These are phyloP conservation scores for Ilyonectria mors-panacis DNA, from an alignment of 2,329 filamentous ascomycete genomes.

Conservation along the genomic window DNA sequence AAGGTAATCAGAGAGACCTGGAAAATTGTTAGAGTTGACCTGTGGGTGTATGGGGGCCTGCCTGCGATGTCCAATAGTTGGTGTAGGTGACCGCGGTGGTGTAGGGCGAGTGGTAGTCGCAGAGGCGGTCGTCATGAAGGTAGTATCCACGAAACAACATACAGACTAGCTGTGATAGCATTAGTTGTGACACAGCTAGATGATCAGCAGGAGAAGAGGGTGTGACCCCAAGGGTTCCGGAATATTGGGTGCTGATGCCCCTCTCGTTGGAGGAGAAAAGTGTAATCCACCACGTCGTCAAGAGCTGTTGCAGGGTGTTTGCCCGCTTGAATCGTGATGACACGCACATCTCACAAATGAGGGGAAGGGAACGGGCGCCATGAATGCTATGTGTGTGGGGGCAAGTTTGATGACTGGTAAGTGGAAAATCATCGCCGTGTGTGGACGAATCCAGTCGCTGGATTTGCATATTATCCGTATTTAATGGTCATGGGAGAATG, in stretches of 20 bases:
- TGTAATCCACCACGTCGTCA: not conserved
- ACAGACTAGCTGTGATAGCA: not conserved
- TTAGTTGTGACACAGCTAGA: not conserved
- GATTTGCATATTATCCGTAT: not conserved
- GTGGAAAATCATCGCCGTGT: constrained; percentile 3
- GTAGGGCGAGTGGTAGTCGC: constrained; percentile 21
- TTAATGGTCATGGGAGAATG: not conserved
- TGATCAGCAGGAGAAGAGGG: not conserved
- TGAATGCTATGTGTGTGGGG: not conserved
- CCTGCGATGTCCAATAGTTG: not conserved
- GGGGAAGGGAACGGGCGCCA: not conserved
- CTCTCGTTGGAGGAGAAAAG: constrained; percentile 9
- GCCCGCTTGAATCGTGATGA: constrained; percentile 17
- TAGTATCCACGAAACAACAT: not conserved
- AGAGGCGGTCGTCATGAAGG: not conserved
- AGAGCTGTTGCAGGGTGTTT: constrained; percentile 17
- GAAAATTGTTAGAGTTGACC: not conserved
- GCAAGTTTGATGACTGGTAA: not conserved
- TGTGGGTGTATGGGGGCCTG: constrained; percentile 14
- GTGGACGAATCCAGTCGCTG: not conserved
- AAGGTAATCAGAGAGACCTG: not conserved
- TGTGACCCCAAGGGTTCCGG: not conserved
- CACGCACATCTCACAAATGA: constrained; percentile 13
- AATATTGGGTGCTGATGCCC: constrained; percentile 7
- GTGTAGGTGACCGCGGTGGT: constrained; percentile 2